phyloP scores from a whole-genome alignment of 495 filamentous ascomycete genomes.

The Echria macrotheca region DNA sequence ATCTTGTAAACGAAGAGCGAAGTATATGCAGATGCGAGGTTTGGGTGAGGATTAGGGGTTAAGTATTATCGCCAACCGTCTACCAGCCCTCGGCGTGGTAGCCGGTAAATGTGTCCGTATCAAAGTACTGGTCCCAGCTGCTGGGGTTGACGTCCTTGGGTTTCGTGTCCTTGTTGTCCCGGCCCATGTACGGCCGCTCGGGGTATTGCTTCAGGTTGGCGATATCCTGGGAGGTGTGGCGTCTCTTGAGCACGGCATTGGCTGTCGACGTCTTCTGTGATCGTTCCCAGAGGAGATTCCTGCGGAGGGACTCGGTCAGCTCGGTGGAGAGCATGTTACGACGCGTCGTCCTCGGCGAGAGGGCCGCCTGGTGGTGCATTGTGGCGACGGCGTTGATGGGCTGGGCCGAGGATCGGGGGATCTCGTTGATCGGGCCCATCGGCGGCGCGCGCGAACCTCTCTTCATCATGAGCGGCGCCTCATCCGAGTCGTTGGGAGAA shows the following conservation, averaged over 20 bases:
- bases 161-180: slow-evolving; percentile 37
- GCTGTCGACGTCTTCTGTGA: slow-evolving; percentile 72
- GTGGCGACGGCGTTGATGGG: slow-evolving; percentile 78
- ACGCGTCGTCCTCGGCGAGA: slow-evolving; percentile 87
- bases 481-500: slow-evolving; percentile 66
- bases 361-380: slow-evolving; percentile 57
- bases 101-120: slow-evolving; percentile 41
- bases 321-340: slow-evolving; percentile 96
- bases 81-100: slow-evolving; percentile 54
- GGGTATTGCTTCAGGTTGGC: slow-evolving; percentile 78
- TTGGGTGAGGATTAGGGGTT: slow-evolving; percentile 7
- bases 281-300: slow-evolving; percentile 35
- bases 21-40: slow-evolving; percentile 29
- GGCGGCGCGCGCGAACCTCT: slow-evolving; percentile 35
- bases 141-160: too few relatives aligned
- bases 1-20: slow-evolving; percentile 20
- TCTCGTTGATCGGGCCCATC: slow-evolving; percentile 55
- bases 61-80: slow-evolving; percentile 10
- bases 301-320: slow-evolving; percentile 48
- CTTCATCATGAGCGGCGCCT: slow-evolving; percentile 66
- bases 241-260: slow-evolving; percentile 80
- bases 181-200: slow-evolving; percentile 43
- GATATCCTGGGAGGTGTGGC: slow-evolving; percentile 86
- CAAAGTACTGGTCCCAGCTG: slow-evolving; percentile 50
- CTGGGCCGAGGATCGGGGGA: slow-evolving; percentile 64